phyloP scores from a whole-genome alignment of 148 eudicot species.

The Rhododendron vialii region DNA sequence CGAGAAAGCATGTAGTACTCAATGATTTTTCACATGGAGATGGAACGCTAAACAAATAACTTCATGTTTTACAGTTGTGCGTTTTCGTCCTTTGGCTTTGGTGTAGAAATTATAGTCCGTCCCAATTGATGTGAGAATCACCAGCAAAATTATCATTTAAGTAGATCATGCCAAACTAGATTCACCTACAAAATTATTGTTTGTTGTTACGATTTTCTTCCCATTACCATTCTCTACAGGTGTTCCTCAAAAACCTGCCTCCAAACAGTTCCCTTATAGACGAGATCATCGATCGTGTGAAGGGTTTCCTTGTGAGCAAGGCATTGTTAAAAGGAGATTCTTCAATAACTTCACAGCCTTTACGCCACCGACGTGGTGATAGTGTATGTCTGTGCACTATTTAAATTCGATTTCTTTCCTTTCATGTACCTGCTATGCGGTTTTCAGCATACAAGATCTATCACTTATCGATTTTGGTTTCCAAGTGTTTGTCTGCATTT shows the following conservation, averaged over 20 bases:
- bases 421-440: background rate
- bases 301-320: slow-evolving; percentile 81
- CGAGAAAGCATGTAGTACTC: background rate
- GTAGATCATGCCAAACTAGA: background rate
- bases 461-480: background rate
- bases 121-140: background rate
- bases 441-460: background rate
- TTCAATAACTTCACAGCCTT: slow-evolving; percentile 52
- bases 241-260: slow-evolving; percentile 82
- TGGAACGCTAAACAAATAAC: background rate
- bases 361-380: slow-evolving; percentile 78
- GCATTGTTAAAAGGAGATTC: slow-evolving; percentile 80
- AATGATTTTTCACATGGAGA: background rate
- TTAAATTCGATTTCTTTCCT: background rate
- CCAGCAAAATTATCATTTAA: background rate
- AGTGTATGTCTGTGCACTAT: slow-evolving; percentile 41
- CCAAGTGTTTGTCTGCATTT: background rate
- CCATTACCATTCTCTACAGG: slow-evolving; percentile 41
- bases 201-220: background rate
- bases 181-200: background rate
- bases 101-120: background rate
- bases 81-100: background rate
- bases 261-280: slow-evolving; percentile 88
- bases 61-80: background rate
- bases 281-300: slow-evolving; percentile 86